Conservation (phyloP, 768 basidiomycete genomes). For the Naganishia friedmannii region DNA sequence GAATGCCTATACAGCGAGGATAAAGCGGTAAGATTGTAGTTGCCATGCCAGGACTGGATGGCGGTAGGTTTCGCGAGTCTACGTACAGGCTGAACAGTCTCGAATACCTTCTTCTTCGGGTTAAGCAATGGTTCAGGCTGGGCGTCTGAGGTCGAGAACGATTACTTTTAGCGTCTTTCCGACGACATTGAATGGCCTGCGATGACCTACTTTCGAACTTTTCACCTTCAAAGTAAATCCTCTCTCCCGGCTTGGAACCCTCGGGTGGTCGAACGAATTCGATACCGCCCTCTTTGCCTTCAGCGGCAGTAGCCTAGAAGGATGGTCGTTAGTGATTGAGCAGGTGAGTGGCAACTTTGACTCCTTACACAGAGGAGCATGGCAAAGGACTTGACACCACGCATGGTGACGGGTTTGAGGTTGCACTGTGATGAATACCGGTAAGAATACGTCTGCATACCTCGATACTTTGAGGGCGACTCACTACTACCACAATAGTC, state of each 20-base stretch:
- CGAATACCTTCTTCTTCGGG: conserved; percentile 99
- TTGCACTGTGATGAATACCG: conserved; percentile 52
- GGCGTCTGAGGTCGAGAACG: background rate
- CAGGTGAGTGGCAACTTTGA: too few species aligned
- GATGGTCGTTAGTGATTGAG: background rate
- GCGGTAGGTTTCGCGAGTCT: background rate
- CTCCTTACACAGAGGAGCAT: conserved; percentile 88
- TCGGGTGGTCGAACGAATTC: conserved; percentile 86
- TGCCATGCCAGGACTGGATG: background rate
- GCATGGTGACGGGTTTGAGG: conserved; percentile 92
- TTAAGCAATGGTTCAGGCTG: conserved; percentile 77
- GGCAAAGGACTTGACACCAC: conserved; percentile 94
- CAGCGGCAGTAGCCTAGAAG: conserved; percentile 68
- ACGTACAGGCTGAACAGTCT: conserved; percentile 82
- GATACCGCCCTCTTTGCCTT: conserved; percentile 75
- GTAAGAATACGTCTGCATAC: background rate
- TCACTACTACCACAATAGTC: conserved; percentile 76
- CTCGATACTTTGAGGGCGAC: conserved; percentile 15
- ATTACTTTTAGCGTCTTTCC: background rate
- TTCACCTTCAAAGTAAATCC: conserved; percentile 89
- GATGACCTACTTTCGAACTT: conserved; percentile 71
- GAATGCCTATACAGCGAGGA: conserved; percentile 60
- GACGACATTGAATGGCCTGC: background rate
- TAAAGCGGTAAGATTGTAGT: too few species aligned
- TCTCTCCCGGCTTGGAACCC: conserved; percentile 82